Conservation (phyloP, 2,329 filamentous ascomycete species). For the Neospermospora avenae region DNA sequence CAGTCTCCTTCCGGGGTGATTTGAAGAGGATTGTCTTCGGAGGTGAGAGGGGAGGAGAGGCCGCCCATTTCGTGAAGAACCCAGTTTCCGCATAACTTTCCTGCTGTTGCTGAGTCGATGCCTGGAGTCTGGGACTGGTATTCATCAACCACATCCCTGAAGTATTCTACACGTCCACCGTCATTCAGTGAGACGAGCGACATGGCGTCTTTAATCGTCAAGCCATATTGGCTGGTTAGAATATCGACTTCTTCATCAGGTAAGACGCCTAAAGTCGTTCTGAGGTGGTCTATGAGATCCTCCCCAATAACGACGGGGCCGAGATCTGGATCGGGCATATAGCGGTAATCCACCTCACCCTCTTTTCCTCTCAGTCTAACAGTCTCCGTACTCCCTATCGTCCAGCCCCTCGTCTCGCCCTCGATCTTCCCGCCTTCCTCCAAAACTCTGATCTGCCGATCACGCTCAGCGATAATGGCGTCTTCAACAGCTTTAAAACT, state of each 20-base stretch:
- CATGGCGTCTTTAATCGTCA: constrained; percentile 79
- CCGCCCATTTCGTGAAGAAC: constrained; percentile 74
- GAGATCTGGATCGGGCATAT: constrained; percentile 96
- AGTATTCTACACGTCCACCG: constrained; percentile 79
- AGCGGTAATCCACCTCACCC: constrained; percentile 94
- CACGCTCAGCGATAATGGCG: constrained; percentile 85
- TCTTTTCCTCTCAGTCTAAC: constrained; percentile 84
- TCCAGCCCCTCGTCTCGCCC: constrained; percentile 92
- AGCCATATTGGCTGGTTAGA: constrained; percentile 59
- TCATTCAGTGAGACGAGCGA: constrained; percentile 75
- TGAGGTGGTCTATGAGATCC: constrained; percentile 65
- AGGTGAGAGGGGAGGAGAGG: constrained; percentile 49
- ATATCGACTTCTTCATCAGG: constrained; percentile 68
- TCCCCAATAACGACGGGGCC: constrained; percentile 71
- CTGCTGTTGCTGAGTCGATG: constrained; percentile 32
- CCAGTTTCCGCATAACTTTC: constrained; percentile 58
- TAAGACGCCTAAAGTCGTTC: constrained; percentile 60
- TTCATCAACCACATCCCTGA: constrained; percentile 60
- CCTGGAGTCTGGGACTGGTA: constrained; percentile 13
- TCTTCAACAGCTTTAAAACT: constrained; percentile 95
- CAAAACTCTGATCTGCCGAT: constrained; percentile 79
- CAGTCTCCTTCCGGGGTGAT: constrained; percentile 28
- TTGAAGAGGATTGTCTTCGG: constrained; percentile 26
- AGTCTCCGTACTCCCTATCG: constrained; percentile 78
- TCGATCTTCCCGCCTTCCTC: constrained; percentile 70